Evolutionary conservation across 768 basidiomycete species (phyloP).

Genomic region (Lactifluus piperatus): DNA sequence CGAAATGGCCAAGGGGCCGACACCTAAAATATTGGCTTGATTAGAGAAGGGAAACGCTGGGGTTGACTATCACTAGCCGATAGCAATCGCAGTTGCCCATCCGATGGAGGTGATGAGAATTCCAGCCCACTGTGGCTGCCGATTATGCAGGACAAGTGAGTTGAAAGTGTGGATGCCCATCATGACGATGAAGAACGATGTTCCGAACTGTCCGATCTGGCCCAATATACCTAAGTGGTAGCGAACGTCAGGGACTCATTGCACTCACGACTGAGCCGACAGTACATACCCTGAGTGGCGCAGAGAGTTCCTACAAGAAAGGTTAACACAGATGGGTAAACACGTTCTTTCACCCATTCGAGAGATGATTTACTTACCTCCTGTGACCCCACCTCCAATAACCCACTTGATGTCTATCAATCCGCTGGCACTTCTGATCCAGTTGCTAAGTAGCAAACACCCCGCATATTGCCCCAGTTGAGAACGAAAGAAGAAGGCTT

Average conservation of each 20-base stretch:
- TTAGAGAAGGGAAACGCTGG: not conserved
- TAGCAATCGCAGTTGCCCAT: slow-evolving; percentile 41
- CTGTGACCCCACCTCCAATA: slow-evolving; percentile 33
- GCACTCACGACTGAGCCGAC: not conserved
- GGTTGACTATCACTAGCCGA: slow-evolving; percentile 37
- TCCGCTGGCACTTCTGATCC: slow-evolving; percentile 44
- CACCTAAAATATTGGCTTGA: slow-evolving; percentile 8
- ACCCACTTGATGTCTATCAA: slow-evolving; percentile 48
- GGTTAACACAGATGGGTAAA: not conserved
- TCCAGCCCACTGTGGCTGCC: slow-evolving; percentile 43
- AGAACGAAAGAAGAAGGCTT: slow-evolving; percentile 59
- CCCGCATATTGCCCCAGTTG: slow-evolving; percentile 63
- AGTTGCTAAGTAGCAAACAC: slow-evolving; percentile 52
- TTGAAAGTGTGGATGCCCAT: slow-evolving; percentile 64
- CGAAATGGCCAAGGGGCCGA: slow-evolving; percentile 27
- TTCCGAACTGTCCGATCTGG: slow-evolving; percentile 53
- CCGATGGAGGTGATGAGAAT: slow-evolving; percentile 37
- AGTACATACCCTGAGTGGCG: slow-evolving; percentile 46
- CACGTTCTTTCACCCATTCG: slow-evolving; percentile 19
- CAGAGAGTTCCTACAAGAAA: slow-evolving; percentile 29
- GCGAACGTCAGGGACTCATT: not conserved
- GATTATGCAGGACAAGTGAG: slow-evolving; percentile 49
- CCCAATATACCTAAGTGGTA: slow-evolving; percentile 39
- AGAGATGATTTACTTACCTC: slow-evolving; percentile 32
- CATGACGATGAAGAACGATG: slow-evolving; percentile 54